Evolutionary conservation across 768 basidiomycete genomes (phyloP), one percentile per base, ranked within the genome.

Genomic region (Suillus subalutaceus): DNA sequence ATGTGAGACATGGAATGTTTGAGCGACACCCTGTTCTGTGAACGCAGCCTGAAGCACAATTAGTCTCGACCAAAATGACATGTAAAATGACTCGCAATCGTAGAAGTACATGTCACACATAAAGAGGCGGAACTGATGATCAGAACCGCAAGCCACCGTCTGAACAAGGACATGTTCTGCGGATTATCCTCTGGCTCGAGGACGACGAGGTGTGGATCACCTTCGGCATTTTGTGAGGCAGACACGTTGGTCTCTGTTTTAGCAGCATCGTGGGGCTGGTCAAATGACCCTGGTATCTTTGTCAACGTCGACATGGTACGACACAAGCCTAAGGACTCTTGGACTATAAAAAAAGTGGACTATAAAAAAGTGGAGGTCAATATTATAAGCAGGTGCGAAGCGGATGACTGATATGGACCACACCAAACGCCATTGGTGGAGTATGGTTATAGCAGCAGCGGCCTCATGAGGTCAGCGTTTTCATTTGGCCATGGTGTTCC

Each of bases 11-110:
- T 85, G 79, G 52, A 92, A 82, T 7, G 82, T 77, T 10, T 72
- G 65, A 44, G 87, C 80, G 50, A 91, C 80, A 0, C 85, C 88
- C 1, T 73, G 70, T 75, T 93, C 91, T 1, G 92, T 86, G 62
- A 87, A 88, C 0, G 86, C 78, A 12, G 89, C 85, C 89, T 89
- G 37, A 10, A 3, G 48, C 7, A 66, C 41, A 40, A 48, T 52
- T n/a, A 35, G 26, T 53, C 12, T n/a, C 6, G 23, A 46, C 4
- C 15, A 63, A 15, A 16, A 16, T 35, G 20, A 57, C 41, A 44
- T 63, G 7, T 0, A 8, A 6, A 4, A 35, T 9, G 16, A 80
- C 86, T 48, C 63, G 86, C 88, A 72, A 86, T 79, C 1, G 86
- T 87, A 1, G 87, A 88, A 15, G 84, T 83, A 70, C 82, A 85